These are phyloP conservation scores for Phytophthora quininea DNA, from an alignment of 352 stramenopile genomes.

Conservation along the genomic window DNA sequence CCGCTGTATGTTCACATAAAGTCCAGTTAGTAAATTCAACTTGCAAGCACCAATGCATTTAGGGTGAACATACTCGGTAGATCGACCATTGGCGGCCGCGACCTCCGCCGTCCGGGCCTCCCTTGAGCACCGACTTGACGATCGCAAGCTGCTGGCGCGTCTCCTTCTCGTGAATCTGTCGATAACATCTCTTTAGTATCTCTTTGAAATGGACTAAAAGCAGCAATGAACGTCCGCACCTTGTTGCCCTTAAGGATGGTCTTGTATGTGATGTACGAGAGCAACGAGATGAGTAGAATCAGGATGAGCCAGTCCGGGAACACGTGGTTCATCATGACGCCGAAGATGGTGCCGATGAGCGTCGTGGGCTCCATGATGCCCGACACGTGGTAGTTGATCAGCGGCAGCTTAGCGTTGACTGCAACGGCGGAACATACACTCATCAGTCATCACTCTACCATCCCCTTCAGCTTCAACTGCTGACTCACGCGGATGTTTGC, in stretches of 20 bases:
- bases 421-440: background rate
- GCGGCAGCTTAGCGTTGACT: slow-evolving; percentile 86
- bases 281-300: slow-evolving; percentile 72
- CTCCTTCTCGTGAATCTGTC: slow-evolving; percentile 67
- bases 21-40: too few species aligned
- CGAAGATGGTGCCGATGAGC: slow-evolving; percentile 78
- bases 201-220: background rate
- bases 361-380: slow-evolving; percentile 97
- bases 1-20: slow-evolving; percentile 33
- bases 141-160: slow-evolving; percentile 43
- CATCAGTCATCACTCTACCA: slow-evolving; percentile 17
- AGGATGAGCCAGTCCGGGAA: slow-evolving; percentile 88
- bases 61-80: slow-evolving; percentile 50
- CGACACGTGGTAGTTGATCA: slow-evolving; percentile 99
- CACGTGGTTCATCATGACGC: slow-evolving; percentile 85
- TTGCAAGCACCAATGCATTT: too few species aligned
- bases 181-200: too few species aligned
- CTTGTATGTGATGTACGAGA: slow-evolving; percentile 81
- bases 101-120: slow-evolving; percentile 45
- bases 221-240: slow-evolving; percentile 26
- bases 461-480: background rate
- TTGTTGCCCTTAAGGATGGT: slow-evolving; percentile 73
- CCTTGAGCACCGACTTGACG: slow-evolving; percentile 61
- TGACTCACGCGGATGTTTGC: slow-evolving; percentile 90
- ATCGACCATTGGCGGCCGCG: slow-evolving; percentile 69